Evolutionary conservation across 140 eudicot species (phyloP), one percentile per base, ranked within the genome.

Genomic region (Cichorium intybus): DNA sequence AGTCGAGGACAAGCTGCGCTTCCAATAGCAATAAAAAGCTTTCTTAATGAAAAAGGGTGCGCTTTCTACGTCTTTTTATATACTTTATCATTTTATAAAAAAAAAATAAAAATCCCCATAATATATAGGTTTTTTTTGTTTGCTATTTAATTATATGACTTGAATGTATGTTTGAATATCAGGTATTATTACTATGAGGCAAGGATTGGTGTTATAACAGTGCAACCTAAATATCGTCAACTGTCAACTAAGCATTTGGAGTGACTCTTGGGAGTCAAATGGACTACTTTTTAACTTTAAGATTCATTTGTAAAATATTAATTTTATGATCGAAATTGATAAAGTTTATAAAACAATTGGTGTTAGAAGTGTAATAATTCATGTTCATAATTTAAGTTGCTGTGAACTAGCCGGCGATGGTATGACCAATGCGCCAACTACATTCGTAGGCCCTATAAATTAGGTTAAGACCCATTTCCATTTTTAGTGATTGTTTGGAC

Each of bases 1-100:
- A 92, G 98, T 70, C 77, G 77, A 37, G 98, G 95, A 31, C 79
- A 69, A 71, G 93, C 96, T 51, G 74, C 96, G 45, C 89, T 92
- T 62, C 98, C 98, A 2, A 27, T 77, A 48, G 93, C 96, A 59
- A 64, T 92, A 27, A 80, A 79, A 75, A 83, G 66, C 67, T 85
- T 82, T 70, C 95, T 92, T 18, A 80, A 24, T 66, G 95, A 80
- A 37, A 88, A 88, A 35, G 76, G 93, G 99, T 85, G 70, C 69
- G 64, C 10, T 17, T 56, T 60, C 51, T 50, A 16, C 14, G 16
- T 24, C 37, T 48, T 34, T 24, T 26, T 22, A 51, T 58, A 55
- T 29, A 16, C 6, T 18, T 31, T 43, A 12, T 7, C 14, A 21
- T 24, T 10, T 51, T 57, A 39, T 57, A 6, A 18, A 37, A 2